These are phyloP conservation scores for Phytophthora citricola DNA, from an alignment of 352 stramenopile genomes.

Conservation along the genomic window DNA sequence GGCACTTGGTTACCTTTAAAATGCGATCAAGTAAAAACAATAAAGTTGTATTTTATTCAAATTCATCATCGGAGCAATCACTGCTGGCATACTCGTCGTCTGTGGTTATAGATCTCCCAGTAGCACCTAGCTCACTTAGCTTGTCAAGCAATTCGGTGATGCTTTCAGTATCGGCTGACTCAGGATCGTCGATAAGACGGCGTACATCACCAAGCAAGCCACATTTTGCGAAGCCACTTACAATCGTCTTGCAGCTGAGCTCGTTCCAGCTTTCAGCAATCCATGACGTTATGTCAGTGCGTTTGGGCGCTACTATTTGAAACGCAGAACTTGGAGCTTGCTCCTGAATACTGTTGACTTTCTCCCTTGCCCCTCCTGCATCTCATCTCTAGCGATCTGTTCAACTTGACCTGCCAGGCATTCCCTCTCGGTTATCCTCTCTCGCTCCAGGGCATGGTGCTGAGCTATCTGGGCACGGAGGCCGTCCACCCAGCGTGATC, in stretches of 20 bases:
- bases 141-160: neutral
- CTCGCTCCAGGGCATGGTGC: neutral
- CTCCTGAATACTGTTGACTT: neutral
- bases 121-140: neutral
- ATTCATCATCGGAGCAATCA: constrained; percentile 3
- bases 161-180: neutral
- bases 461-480: neutral
- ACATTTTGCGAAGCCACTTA: neutral
- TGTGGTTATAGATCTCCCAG: neutral
- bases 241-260: neutral
- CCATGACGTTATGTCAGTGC: neutral
- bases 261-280: constrained; percentile 3
- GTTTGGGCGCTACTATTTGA: constrained; percentile 4
- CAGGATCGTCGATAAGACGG: neutral
- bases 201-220: neutral
- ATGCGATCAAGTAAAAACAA: neutral
- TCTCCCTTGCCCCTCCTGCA: neutral
- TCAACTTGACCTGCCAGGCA: neutral
- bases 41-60: neutral
- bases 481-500: neutral
- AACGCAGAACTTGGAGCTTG: neutral
- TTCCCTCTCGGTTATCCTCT: neutral
- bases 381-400: neutral
- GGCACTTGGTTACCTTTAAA: constrained; percentile 9
- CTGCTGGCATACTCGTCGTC: neutral